Conservation (phyloP, 2,329 filamentous ascomycete species). For the Penicillium sp. region DNA sequence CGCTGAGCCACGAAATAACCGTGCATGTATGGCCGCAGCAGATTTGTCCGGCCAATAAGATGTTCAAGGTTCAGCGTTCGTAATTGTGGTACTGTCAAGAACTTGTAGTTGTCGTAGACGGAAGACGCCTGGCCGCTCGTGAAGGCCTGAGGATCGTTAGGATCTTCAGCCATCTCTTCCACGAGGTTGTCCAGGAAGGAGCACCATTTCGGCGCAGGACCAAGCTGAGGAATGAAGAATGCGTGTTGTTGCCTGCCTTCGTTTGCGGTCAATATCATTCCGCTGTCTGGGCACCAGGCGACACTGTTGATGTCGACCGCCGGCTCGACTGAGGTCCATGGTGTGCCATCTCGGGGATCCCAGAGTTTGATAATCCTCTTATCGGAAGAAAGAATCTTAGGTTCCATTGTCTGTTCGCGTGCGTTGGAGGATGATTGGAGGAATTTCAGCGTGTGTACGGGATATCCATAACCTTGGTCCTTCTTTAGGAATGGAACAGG, state of each 20-base stretch:
- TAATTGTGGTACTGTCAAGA: slow-evolving; percentile 83
- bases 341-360: slow-evolving; percentile 75
- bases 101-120: slow-evolving; percentile 99
- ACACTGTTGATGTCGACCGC: slow-evolving; percentile 93
- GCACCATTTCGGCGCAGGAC: slow-evolving; percentile 92
- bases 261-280: slow-evolving; percentile 95
- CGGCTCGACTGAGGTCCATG: slow-evolving; percentile 95
- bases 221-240: slow-evolving; percentile 91
- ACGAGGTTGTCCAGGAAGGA: slow-evolving; percentile 95
- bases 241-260: slow-evolving; percentile 93
- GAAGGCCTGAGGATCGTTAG: slow-evolving; percentile 58
- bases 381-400: slow-evolving; percentile 85
- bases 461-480: slow-evolving; percentile 92
- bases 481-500: slow-evolving; percentile 82
- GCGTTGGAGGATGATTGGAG: slow-evolving; percentile 63
- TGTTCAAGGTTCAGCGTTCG: slow-evolving; percentile 82
- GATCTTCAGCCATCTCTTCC: slow-evolving; percentile 92
- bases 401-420: slow-evolving; percentile 62
- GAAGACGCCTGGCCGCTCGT: slow-evolving; percentile 53
- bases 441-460: slow-evolving; percentile 78
- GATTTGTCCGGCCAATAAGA: slow-evolving; percentile 81
- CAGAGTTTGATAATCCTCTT: slow-evolving; percentile 97
- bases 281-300: slow-evolving; percentile 84
- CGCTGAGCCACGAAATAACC: slow-evolving; percentile 96
- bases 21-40: slow-evolving; percentile 96